Evolutionary conservation across 805 yeast genomes (phyloP).

Genomic region (Kockiozyma suomiensis): DNA sequence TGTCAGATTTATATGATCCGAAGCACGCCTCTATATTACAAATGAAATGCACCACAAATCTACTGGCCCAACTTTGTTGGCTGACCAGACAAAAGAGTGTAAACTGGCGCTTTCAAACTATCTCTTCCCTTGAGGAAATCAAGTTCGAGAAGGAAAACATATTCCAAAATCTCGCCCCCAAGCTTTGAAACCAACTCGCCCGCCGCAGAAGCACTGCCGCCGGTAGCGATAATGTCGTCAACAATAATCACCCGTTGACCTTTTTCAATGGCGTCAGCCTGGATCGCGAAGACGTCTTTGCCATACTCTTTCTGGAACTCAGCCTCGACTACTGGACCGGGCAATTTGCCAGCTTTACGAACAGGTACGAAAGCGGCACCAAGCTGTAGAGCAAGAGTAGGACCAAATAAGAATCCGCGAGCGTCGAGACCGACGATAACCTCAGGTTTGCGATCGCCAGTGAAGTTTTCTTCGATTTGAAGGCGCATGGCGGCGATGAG

Average conservation of each 20-base stretch:
- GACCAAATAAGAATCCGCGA: constrained; percentile 96
- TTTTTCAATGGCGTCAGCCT: constrained; percentile 73
- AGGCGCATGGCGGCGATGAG: constrained; percentile 77
- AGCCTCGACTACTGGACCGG: constrained; percentile 77
- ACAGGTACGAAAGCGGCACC: constrained; percentile 93
- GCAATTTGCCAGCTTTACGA: constrained; percentile 93
- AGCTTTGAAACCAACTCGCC: constrained; percentile 74
- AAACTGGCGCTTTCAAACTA: constrained; percentile 81
- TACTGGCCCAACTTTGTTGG: constrained; percentile 22
- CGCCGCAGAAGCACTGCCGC: constrained; percentile 95
- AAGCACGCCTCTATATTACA: neutral
- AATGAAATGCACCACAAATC: neutral
- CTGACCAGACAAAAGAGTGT: constrained; percentile 64
- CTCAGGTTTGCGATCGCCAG: constrained; percentile 65
- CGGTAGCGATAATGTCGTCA: constrained; percentile 94
- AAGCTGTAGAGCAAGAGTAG: constrained; percentile 85
- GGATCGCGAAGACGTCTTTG: constrained; percentile 83
- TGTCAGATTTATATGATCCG: no score
- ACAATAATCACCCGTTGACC: constrained; percentile 84
- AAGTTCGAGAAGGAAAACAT: constrained; percentile 88
- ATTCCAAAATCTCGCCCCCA: constrained; percentile 76
- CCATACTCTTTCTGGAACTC: constrained; percentile 91
- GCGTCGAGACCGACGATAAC: constrained; percentile 94
- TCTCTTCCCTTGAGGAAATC: constrained; percentile 94
- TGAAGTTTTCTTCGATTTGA: constrained; percentile 61